Evolutionary conservation across 2,329 filamentous ascomycete genomes (phyloP).

Genomic region (Epichloe gansuensis): DNA sequence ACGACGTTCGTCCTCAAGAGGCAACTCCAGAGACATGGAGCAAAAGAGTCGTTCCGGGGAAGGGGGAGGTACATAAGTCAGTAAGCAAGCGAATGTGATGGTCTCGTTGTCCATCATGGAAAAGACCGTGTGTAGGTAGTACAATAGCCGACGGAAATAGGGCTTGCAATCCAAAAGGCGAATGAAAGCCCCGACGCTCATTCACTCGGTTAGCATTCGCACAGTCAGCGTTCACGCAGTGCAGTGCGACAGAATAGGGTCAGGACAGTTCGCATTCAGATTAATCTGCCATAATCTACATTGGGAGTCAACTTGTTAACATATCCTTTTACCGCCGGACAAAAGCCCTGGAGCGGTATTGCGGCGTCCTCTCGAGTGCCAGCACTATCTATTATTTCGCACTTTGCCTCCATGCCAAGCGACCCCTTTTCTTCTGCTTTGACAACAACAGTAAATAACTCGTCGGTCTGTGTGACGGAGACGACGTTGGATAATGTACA

Average conservation of each 20-base stretch:
- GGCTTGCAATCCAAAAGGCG: too few relatives aligned
- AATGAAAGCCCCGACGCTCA: too few relatives aligned
- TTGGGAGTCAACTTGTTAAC: neutral
- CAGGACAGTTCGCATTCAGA: conserved; percentile 11
- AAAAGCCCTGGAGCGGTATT: neutral
- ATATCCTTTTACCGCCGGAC: neutral
- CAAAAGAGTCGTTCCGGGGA: too few relatives aligned
- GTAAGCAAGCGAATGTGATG: too few relatives aligned
- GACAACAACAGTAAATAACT: neutral
- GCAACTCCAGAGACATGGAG: too few relatives aligned
- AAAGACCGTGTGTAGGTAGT: too few relatives aligned
- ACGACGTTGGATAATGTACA: conserved; percentile 21
- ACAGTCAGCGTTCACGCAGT: too few relatives aligned
- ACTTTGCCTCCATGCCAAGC: neutral
- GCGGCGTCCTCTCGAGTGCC: neutral
- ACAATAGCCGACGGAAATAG: too few relatives aligned
- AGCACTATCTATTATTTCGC: neutral
- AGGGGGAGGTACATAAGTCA: too few relatives aligned
- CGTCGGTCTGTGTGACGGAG: conserved; percentile 17
- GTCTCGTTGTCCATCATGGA: too few relatives aligned
- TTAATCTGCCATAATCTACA: conserved; percentile 12
- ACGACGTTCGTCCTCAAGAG: too few relatives aligned
- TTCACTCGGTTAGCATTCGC: neutral
- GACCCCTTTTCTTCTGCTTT: neutral
- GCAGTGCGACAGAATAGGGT: neutral